These are phyloP conservation scores for Starmerella stellata DNA, from an alignment of 805 yeast genomes.

Conservation along the genomic window DNA sequence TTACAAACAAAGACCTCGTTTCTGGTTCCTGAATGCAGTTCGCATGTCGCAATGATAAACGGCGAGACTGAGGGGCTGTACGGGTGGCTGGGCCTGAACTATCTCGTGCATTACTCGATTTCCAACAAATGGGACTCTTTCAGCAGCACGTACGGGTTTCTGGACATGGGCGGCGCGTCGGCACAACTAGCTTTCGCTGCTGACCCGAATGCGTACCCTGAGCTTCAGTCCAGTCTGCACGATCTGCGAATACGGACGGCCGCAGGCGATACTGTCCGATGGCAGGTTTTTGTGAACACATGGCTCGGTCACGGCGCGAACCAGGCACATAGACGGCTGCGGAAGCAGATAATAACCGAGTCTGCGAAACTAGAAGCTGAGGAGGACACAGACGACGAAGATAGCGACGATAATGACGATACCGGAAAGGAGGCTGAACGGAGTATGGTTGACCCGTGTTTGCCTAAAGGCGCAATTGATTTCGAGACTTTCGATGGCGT, in stretches of 20 bases:
- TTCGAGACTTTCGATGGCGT: conserved; percentile 3
- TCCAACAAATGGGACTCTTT: conserved; percentile 18
- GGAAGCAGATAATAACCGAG: conserved; percentile 26
- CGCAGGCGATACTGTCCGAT: conserved; percentile 52
- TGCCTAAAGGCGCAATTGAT: conserved; percentile 41
- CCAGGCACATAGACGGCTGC: conserved; percentile 64
- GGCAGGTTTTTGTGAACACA: conserved; percentile 83
- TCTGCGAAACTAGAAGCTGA: neutral
- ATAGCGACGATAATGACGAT: neutral
- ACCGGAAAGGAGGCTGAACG: conserved; percentile 2
- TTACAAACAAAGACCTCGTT: conserved; percentile 42
- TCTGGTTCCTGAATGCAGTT: conserved; percentile 36
- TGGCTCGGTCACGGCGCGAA: conserved; percentile 98
- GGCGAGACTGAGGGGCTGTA: conserved; percentile 90
- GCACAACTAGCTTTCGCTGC: conserved; percentile 90
- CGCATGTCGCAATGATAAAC: conserved; percentile 70
- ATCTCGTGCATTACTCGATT: conserved; percentile 41
- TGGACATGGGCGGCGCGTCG: conserved; percentile 99
- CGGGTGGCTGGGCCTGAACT: conserved; percentile 90
- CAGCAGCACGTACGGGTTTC: conserved; percentile 50
- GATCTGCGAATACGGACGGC: conserved; percentile 45
- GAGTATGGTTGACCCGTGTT: conserved; percentile 47
- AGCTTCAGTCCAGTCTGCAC: conserved; percentile 26
- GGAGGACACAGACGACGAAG: neutral
- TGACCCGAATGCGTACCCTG: conserved; percentile 25